A percentile compares a stretch with the other conserved stretches of the same genome.
Conservation (phyloP, 176 grass and related monocot species). For the Aechmea fasciata region DNA sequence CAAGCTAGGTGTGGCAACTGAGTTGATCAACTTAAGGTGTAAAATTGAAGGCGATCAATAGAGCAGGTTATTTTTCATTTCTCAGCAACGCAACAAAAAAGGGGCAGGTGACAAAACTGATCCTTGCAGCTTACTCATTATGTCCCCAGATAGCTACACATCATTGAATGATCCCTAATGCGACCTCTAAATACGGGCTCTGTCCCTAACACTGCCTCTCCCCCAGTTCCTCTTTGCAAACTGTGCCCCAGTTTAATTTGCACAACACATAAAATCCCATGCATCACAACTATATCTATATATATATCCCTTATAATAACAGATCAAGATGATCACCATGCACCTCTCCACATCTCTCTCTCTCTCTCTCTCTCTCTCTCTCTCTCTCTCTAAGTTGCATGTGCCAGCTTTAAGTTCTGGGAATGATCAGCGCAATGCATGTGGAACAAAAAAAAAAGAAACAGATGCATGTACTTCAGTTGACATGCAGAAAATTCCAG, state of each 20-base stretch:
- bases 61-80: conserved; percentile 29
- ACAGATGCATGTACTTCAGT: too few relatives aligned
- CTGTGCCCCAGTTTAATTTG: background rate
- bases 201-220: conserved; percentile 15
- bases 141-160: conserved; percentile 29
- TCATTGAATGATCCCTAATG: conserved; percentile 36
- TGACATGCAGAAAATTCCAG: too few relatives aligned
- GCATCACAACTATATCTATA: conserved; percentile 1
- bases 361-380: conserved; percentile 20
- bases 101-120: conserved; percentile 21
- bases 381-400: conserved; percentile 11
- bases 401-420: conserved; percentile 13
- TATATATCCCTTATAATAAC: background rate
- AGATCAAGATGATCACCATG: background rate
- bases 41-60: too few relatives aligned
- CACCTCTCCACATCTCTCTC: too few relatives aligned
- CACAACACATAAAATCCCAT: background rate
- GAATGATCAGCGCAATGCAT: too few relatives aligned
- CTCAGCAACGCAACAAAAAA: conserved; percentile 4
- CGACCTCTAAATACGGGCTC: conserved; percentile 37
- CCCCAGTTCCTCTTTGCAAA: background rate
- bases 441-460: too few relatives aligned
- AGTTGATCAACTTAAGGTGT: too few relatives aligned
- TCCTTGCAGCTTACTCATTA: conserved; percentile 4
- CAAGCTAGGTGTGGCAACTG: too few relatives aligned